These are phyloP conservation scores for Scedosporium boydii DNA, from an alignment of 2,329 filamentous ascomycete genomes.

Conservation along the genomic window DNA sequence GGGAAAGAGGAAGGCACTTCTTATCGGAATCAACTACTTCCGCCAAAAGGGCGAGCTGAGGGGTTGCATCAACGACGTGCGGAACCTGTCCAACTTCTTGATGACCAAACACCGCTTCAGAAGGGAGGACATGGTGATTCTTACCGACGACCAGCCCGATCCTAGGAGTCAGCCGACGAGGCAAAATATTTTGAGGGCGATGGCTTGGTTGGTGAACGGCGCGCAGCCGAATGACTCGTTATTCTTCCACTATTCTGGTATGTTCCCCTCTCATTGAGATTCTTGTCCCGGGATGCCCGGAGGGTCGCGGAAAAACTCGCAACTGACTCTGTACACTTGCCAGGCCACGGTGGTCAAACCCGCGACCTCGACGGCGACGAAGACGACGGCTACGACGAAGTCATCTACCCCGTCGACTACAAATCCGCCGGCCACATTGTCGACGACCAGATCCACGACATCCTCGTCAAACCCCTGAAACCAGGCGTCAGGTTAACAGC, in stretches of 20 bases:
- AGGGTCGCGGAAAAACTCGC: neutral
- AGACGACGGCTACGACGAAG: conserved; percentile 47
- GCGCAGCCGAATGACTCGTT: conserved; percentile 46
- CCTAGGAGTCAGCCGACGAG: conserved; percentile 48
- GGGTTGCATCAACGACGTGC: conserved; percentile 52
- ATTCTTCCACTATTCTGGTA: conserved; percentile 49
- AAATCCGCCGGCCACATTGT: conserved; percentile 43
- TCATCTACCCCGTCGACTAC: conserved; percentile 50
- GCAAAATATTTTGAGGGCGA: conserved; percentile 43
- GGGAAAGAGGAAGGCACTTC: conserved; percentile 57
- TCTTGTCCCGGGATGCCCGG: neutral
- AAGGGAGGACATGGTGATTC: conserved; percentile 47
- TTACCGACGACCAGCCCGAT: conserved; percentile 48
- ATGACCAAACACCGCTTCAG: conserved; percentile 45
- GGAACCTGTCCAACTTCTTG: conserved; percentile 48
- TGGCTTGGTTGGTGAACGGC: conserved; percentile 51
- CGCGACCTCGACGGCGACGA: conserved; percentile 47
- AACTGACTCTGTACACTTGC: neutral
- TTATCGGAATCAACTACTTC: conserved; percentile 55
- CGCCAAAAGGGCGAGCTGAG: conserved; percentile 45
- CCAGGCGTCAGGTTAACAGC: conserved; percentile 56
- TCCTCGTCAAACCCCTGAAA: conserved; percentile 53
- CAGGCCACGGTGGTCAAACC: conserved; percentile 46
- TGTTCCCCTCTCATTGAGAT: neutral
- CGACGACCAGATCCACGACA: conserved; percentile 50